Conservation (phyloP, 441 rosid genomes). For the California macrophylla region DNA sequence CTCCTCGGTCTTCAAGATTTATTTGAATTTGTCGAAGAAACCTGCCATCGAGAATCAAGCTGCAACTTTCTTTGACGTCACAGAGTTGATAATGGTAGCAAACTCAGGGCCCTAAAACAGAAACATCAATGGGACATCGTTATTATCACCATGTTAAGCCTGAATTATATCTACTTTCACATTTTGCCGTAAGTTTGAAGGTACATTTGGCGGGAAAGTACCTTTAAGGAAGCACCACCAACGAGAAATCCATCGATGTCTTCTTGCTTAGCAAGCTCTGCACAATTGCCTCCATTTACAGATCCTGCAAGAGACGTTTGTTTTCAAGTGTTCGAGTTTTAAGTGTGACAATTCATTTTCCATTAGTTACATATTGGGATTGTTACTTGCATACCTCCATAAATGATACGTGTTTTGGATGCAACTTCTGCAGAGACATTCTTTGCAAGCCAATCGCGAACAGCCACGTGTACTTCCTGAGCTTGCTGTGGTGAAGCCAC, state of each 20-base stretch:
- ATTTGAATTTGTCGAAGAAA: constrained; percentile 15
- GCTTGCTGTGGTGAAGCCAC: constrained; percentile 92
- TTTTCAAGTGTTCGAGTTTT: not conserved
- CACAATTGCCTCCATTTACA: constrained; percentile 79
- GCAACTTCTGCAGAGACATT: constrained; percentile 81
- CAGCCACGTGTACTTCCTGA: constrained; percentile 84
- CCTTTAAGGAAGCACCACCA: constrained; percentile 97
- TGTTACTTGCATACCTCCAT: constrained; percentile 53
- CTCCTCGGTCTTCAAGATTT: constrained; percentile 17
- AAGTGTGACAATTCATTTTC: not conserved
- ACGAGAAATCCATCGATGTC: constrained; percentile 97
- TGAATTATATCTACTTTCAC: not conserved
- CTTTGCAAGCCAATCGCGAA: constrained; percentile 84
- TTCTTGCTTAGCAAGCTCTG: constrained; percentile 88
- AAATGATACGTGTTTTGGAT: constrained; percentile 79
- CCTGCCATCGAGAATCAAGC: constrained; percentile 37
- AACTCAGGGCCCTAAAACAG: constrained; percentile 79
- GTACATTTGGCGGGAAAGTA: constrained; percentile 18
- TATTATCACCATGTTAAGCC: not conserved
- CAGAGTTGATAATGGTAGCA: constrained; percentile 84
- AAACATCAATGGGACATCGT: not conserved
- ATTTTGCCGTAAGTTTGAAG: not conserved
- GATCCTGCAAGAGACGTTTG: constrained; percentile 44
- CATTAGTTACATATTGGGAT: not conserved
- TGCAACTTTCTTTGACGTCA: constrained; percentile 72